Conservation (phyloP, 2,329 filamentous ascomycete genomes). For the Colletotrichum higginsianum region DNA sequence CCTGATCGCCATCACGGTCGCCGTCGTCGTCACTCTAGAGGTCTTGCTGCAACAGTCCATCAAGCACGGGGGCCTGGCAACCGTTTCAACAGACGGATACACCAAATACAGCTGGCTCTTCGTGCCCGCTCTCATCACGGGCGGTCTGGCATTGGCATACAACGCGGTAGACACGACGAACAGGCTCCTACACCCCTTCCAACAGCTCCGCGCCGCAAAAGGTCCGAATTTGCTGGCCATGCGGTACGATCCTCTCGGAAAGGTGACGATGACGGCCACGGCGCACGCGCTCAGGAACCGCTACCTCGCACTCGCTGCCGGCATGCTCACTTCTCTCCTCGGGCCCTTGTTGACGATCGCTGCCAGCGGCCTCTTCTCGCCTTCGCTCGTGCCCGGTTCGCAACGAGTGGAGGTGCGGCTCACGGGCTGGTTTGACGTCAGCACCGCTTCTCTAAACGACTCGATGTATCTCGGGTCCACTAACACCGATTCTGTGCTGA, state of each 20-base stretch:
- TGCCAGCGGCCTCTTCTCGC: neutral
- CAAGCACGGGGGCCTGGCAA: neutral
- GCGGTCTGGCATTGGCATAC: neutral
- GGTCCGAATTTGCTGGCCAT: neutral
- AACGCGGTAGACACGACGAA: neutral
- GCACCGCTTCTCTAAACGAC: neutral
- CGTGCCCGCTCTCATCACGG: neutral
- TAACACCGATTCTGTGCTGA: neutral
- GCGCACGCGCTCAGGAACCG: neutral
- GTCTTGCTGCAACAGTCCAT: neutral
- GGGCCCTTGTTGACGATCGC: neutral
- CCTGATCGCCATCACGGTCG: neutral
- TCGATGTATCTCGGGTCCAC: neutral
- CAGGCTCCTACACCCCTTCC: neutral
- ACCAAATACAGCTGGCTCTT: conserved; percentile 12
- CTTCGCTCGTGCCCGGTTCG: neutral
- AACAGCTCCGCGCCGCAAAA: neutral
- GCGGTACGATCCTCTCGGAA: neutral
- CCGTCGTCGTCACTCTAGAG: neutral
- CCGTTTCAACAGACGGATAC: conserved; percentile 3
- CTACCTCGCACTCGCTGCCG: neutral
- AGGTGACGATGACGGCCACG: neutral
- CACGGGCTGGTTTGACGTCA: conserved; percentile 1
- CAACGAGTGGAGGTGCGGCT: neutral
- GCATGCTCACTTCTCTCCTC: neutral